Evolutionary conservation across 208 protist species (phyloP).

Genomic region (Trypanosoma rangeli): DNA sequence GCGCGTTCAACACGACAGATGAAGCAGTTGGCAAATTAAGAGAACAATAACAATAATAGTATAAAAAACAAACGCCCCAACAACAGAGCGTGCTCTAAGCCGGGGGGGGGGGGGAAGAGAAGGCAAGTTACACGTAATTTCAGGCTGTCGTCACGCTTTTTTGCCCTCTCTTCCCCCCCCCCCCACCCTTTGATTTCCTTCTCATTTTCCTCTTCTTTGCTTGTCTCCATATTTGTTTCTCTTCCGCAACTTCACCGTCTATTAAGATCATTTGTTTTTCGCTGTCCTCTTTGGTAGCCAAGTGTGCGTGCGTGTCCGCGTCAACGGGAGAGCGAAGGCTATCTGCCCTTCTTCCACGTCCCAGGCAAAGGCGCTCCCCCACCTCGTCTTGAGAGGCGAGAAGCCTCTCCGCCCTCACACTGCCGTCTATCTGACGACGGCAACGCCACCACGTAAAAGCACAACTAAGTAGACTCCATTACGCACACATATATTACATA

Average conservation of each 20-base stretch:
- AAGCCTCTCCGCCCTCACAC: neutral
- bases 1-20: neutral
- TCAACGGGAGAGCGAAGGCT: neutral
- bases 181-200: neutral
- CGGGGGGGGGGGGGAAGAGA: neutral
- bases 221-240: neutral
- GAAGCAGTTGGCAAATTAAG: neutral
- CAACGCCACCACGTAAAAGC: neutral
- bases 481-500: neutral
- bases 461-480: neutral
- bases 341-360: neutral
- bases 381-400: neutral
- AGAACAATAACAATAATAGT: neutral
- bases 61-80: neutral
- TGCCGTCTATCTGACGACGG: neutral
- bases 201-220: slow-evolving; percentile 1
- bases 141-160: neutral
- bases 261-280: neutral
- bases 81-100: neutral
- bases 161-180: neutral
- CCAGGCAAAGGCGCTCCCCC: neutral
- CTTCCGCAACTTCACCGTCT: neutral
- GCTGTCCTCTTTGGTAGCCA: neutral
- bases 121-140: neutral
- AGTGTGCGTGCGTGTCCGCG: neutral